Percentiles rank a stretch among this genome's conserved stretches.
phyloP scores from a whole-genome alignment of 805 yeast species.

The Kodamaea nitidulidarum region DNA sequence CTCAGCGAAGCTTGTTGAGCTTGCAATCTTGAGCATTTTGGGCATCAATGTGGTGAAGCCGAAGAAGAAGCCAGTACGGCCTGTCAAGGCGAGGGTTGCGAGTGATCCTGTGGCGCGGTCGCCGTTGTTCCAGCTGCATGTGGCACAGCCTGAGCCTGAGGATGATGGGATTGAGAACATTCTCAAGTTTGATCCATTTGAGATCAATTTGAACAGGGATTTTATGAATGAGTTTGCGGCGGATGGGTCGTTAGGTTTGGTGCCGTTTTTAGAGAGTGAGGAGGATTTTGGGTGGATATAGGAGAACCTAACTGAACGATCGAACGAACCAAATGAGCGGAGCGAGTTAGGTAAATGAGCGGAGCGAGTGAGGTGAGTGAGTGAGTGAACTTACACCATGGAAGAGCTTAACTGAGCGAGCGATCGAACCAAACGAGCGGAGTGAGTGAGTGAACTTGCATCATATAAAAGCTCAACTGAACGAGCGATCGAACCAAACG shows the following conservation, averaged over 20 bases:
- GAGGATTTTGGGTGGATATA: constrained; percentile 1
- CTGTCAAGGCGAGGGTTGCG: background rate
- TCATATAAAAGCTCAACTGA: no score
- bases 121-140: constrained; percentile 5
- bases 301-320: no score
- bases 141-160: background rate
- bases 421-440: no score
- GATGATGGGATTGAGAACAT: constrained; percentile 20
- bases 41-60: constrained; percentile 37
- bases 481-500: no score
- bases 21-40: constrained; percentile 57
- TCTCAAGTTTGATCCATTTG: constrained; percentile 38
- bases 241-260: constrained; percentile 75
- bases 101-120: background rate
- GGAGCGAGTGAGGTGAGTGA: no score
- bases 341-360: no score
- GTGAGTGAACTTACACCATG: no score
- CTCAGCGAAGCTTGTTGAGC: constrained; percentile 54
- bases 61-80: background rate
- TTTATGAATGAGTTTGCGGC: constrained; percentile 60
- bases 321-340: no score
- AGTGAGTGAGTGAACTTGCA: no score
- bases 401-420: no score
- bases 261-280: constrained; percentile 52
- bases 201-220: constrained; percentile 25